phyloP scores from a whole-genome alignment of 306 rosid genomes.

The Trifolium fragiferum region DNA sequence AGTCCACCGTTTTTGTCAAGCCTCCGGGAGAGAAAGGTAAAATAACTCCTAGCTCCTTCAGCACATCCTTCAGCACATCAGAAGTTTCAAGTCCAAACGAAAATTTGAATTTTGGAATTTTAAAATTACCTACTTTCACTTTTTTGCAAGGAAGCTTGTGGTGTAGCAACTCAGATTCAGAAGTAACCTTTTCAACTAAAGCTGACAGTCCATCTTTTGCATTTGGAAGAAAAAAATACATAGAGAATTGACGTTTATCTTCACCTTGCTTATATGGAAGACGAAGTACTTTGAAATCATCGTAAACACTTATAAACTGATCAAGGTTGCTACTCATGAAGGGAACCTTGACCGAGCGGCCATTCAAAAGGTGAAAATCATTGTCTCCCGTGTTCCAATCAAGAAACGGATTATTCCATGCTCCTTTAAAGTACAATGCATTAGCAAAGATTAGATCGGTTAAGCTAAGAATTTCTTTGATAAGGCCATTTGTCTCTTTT shows the following conservation, averaged over 20 bases:
- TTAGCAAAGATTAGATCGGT: slow-evolving; percentile 72
- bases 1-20: slow-evolving; percentile 80
- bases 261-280: slow-evolving; percentile 73
- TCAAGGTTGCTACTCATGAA: slow-evolving; percentile 70
- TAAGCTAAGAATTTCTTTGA: slow-evolving; percentile 60
- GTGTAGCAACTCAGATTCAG: slow-evolving; percentile 66
- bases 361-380: slow-evolving; percentile 68
- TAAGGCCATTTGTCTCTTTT: slow-evolving; percentile 72
- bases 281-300: slow-evolving; percentile 72
- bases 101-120: slow-evolving; percentile 77
- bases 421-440: slow-evolving; percentile 86
- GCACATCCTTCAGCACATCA: slow-evolving; percentile 45
- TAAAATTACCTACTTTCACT: slow-evolving; percentile 67
- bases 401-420: slow-evolving; percentile 66
- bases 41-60: slow-evolving; percentile 67
- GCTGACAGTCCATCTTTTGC: slow-evolving; percentile 67
- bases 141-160: slow-evolving; percentile 54
- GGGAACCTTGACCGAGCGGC: slow-evolving; percentile 70
- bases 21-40: slow-evolving; percentile 63
- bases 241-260: slow-evolving; percentile 67
- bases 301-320: slow-evolving; percentile 55
- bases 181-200: slow-evolving; percentile 64
- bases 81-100: slow-evolving; percentile 70
- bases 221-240: slow-evolving; percentile 81
- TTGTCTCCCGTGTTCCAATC: slow-evolving; percentile 57